Evolutionary conservation across 2,329 filamentous ascomycete genomes (phyloP).

Genomic region (Chaetothyriales sp.): DNA sequence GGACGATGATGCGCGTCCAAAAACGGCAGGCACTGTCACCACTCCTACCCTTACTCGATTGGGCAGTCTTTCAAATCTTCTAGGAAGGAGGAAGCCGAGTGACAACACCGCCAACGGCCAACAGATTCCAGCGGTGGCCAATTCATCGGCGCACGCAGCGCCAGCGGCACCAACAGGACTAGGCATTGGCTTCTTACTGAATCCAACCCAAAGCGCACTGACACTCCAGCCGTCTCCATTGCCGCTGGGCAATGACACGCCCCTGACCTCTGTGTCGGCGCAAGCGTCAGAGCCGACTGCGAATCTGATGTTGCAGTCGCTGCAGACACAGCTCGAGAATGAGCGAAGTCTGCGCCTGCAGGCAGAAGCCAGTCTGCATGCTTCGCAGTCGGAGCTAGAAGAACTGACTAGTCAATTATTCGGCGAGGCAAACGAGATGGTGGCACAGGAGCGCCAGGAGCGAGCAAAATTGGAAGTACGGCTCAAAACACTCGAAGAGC

Average conservation of each 20-base stretch:
- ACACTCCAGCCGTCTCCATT: neutral
- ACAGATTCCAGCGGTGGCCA: constrained; percentile 7
- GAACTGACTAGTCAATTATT: constrained; percentile 48
- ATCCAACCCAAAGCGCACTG: neutral
- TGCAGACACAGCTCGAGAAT: constrained; percentile 41
- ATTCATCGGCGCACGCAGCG: constrained; percentile 1
- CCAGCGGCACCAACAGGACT: constrained; percentile 27
- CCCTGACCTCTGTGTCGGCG: too few species aligned
- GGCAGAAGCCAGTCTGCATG: constrained; percentile 43
- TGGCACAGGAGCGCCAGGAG: constrained; percentile 47
- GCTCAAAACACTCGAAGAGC: constrained; percentile 32
- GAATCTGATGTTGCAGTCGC: constrained; percentile 26
- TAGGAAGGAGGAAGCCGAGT: constrained; percentile 16
- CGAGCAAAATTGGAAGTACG: constrained; percentile 39
- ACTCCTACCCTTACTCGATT: constrained; percentile 18
- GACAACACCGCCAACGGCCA: constrained; percentile 25
- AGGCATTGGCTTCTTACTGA: constrained; percentile 20
- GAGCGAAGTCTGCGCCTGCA: constrained; percentile 42
- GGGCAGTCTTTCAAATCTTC: constrained; percentile 11
- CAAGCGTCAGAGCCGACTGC: too few species aligned
- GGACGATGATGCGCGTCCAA: constrained; percentile 6
- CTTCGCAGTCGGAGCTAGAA: constrained; percentile 45
- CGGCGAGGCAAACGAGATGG: constrained; percentile 54
- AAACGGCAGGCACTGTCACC: constrained; percentile 5
- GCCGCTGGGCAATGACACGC: neutral